Percentiles rank a stretch among this genome's conserved stretches.
These are phyloP conservation scores for Dendrobium chrysotoxum DNA, from an alignment of 106 monocot genomes.

Conservation along the genomic window DNA sequence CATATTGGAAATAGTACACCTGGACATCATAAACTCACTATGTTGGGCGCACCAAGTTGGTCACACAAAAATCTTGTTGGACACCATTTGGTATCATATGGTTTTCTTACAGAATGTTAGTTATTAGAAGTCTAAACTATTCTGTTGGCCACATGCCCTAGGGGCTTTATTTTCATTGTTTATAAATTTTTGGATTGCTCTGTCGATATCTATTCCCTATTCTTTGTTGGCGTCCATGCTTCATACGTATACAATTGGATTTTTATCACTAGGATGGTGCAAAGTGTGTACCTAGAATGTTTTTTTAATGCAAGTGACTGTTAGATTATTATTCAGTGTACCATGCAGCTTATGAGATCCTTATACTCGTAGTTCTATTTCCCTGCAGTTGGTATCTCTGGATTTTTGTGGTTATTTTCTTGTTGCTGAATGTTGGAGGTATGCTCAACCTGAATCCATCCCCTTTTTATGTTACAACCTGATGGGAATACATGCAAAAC, in stretches of 20 bases:
- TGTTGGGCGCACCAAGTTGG: background rate
- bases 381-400: conserved; percentile 90
- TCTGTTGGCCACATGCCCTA: background rate
- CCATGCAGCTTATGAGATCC: background rate
- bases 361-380: background rate
- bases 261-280: background rate
- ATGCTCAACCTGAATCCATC: background rate
- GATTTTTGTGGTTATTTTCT: conserved; percentile 69
- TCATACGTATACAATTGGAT: background rate
- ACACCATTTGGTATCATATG: background rate
- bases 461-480: no score
- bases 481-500: no score
- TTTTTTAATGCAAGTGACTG: background rate
- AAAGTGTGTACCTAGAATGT: background rate
- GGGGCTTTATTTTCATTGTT: background rate
- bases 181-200: background rate
- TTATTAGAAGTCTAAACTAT: background rate
- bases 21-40: background rate
- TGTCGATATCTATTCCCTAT: background rate
- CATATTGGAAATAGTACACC: background rate
- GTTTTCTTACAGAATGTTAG: background rate
- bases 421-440: conserved; percentile 78
- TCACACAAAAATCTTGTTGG: background rate
- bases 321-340: background rate
- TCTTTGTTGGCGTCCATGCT: background rate